Evolutionary conservation across 2,329 filamentous ascomycete species (phyloP), one percentile per base, ranked within the genome.

Genomic region (Trichoderma gracile): DNA sequence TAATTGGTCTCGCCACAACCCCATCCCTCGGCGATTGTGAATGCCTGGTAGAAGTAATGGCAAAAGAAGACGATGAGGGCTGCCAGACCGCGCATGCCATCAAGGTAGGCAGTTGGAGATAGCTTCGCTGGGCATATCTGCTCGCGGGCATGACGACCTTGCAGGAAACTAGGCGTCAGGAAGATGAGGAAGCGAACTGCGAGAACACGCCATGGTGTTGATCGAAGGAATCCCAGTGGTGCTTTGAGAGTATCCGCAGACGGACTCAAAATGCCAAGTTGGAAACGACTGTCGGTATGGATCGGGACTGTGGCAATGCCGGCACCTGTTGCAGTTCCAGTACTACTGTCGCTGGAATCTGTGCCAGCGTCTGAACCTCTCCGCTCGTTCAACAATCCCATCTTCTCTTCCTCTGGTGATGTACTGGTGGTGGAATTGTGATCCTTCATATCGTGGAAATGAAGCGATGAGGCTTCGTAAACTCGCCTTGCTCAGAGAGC

Each of bases 11-110:
- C 73, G 52, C 75, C 75, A 60, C 73, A 77, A 46, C 82, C 83
- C 74, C 78, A 85, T 23, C 81, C 80, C 67, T 82, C 78, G 61
- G 81, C 79, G 67, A 86, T 81, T 71, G 72, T 72, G 73, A 83
- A 84, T 67, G 75, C 77, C 45, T 82, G 82, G 71, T 85, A 86
- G 57, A 78, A 79, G 70, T 81, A 84, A 73, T 86, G 84, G 68
- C 83, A 86, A 72, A 85, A 82, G 72, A 82, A 83, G 67, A 86
- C 84, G 65, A 82, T 78, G 38, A 86, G 77, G 5, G 83, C 83
- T 45, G 83, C 84, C 14, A 86, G 72, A 15, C 84, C 84, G 66
- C 84, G 80, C 77, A 86, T 82, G 66, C 84, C 84, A 68, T 86
- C 84, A 53, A 86, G 81, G 68, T 86, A 85, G 8, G 84, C 79